phyloP scores from a whole-genome alignment of 2,329 filamentous ascomycete species.

The Tolypocladium nubicola region DNA sequence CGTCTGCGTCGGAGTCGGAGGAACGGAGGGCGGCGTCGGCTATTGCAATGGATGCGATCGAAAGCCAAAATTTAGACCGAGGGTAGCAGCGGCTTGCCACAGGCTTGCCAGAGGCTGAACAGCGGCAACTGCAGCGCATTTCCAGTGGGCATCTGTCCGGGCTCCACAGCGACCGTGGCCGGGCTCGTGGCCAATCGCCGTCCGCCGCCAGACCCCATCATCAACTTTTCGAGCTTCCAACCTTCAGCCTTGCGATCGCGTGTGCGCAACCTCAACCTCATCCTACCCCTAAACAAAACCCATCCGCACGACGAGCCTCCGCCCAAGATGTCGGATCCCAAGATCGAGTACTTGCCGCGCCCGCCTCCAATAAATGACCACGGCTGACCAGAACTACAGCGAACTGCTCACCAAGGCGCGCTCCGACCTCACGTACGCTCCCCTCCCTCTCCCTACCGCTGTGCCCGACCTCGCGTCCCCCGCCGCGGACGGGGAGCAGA shows the following conservation, averaged over 20 bases:
- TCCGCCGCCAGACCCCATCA: constrained; percentile 3
- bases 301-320: constrained; percentile 1
- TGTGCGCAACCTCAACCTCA: constrained; percentile 6
- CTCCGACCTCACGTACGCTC: constrained; percentile 74
- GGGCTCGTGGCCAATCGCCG: constrained; percentile 16
- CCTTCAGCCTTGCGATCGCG: constrained; percentile 23
- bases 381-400: constrained; percentile 32
- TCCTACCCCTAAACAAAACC: constrained; percentile 6
- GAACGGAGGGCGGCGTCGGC: background rate
- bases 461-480: background rate
- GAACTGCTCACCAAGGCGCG: constrained; percentile 84
- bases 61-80: constrained; percentile 16
- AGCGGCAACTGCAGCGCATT: background rate
- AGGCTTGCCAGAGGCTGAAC: background rate
- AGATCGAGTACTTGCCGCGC: constrained; percentile 53
- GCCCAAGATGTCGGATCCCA: constrained; percentile 50
- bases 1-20: background rate
- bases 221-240: constrained; percentile 21
- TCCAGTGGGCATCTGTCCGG: background rate
- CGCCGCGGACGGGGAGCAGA: background rate
- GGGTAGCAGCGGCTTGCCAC: constrained; percentile 11
- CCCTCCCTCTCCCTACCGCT: constrained; percentile 3
- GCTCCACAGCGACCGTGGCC: background rate
- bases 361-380: background rate
- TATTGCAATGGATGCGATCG: background rate